Base-by-base conservation (phyloP, 2,329 filamentous ascomycete genomes). In the Tympanopsis confertula region DNA sequence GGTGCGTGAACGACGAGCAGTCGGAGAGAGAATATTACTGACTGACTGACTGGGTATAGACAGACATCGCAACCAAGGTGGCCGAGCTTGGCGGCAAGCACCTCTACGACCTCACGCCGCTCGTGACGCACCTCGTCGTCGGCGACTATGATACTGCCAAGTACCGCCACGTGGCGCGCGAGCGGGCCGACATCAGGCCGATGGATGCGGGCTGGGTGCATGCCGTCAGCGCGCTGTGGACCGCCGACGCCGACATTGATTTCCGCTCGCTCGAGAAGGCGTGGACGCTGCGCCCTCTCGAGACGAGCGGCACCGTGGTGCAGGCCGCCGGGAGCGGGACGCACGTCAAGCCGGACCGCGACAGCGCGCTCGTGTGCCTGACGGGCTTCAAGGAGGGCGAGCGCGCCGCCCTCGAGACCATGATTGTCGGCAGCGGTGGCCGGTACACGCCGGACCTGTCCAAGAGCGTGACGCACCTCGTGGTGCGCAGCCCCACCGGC, bases 71-170 rank as follows among this genome's bases (percentile, higher is more conserved):
- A 13, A 59, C 68, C 36, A 74, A 78, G 42, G 83, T 84, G 14
- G 60, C 68, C 44, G 77, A 94, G 53, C 86, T 98, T 67, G 91
- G 91, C 45, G 91, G 88, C 37, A 60, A 73, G 42, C 84, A 94
- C 68, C 87, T 84, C 50, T 82, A 87, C 57, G 88, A 98, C 57
- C 75, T 98, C 33, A 96, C 88, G n/a, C 85, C 84, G 40, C 86
- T 95, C 56, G 86, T 94, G 35, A 96, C 91, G 4, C 91, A 98
- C 63, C 77, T 98, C 35, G 74, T 98, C 44, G 86, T 94, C 43
- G 91, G 88, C 55, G 80, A 84, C 50, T 83, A 86, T 50, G 76
- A 89, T 54, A 96, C 89, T 1, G 77, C 83, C 36, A 98, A 98
- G 59, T 98, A 98, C 61, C 82, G 80, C 57, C 94, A 94, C 66